phyloP scores from a whole-genome alignment of 306 rosid genomes.

The Benincasa hispida region DNA sequence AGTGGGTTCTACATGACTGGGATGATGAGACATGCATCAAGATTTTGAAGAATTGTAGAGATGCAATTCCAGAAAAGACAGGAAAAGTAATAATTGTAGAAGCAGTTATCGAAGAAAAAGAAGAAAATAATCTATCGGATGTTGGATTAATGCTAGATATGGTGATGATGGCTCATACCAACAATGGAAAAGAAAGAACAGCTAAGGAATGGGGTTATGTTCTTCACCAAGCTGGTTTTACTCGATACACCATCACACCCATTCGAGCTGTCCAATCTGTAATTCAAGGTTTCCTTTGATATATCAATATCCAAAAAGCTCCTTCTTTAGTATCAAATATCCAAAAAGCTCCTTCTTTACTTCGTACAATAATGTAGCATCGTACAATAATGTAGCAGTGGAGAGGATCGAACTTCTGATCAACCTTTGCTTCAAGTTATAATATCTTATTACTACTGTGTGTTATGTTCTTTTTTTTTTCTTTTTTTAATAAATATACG shows the following conservation, averaged over 20 bases:
- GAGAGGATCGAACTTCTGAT: too few species aligned
- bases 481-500: too few species aligned
- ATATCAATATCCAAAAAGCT: background rate
- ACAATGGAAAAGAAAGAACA: background rate
- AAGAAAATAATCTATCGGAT: slow-evolving; percentile 13
- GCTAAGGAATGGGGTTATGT: slow-evolving; percentile 42
- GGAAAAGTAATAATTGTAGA: slow-evolving; percentile 50
- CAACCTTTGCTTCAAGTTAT: too few species aligned
- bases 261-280: slow-evolving; percentile 31
- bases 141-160: slow-evolving; percentile 42
- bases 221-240: slow-evolving; percentile 41
- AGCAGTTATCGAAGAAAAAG: slow-evolving; percentile 20
- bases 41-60: slow-evolving; percentile 35
- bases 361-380: too few species aligned
- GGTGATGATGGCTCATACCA: slow-evolving; percentile 24
- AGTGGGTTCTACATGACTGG: slow-evolving; percentile 59
- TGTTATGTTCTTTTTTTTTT: too few species aligned
- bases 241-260: slow-evolving; percentile 13
- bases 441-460: too few species aligned
- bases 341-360: too few species aligned
- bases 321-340: too few species aligned
- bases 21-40: slow-evolving; percentile 48
- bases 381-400: too few species aligned
- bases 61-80: slow-evolving; percentile 28
- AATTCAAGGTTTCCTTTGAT: slow-evolving; percentile 26